Percentiles rank a stretch among this genome's conserved stretches.
These are phyloP conservation scores for Alternaria sp. DNA, from an alignment of 2,329 filamentous ascomycete species.

Conservation along the genomic window DNA sequence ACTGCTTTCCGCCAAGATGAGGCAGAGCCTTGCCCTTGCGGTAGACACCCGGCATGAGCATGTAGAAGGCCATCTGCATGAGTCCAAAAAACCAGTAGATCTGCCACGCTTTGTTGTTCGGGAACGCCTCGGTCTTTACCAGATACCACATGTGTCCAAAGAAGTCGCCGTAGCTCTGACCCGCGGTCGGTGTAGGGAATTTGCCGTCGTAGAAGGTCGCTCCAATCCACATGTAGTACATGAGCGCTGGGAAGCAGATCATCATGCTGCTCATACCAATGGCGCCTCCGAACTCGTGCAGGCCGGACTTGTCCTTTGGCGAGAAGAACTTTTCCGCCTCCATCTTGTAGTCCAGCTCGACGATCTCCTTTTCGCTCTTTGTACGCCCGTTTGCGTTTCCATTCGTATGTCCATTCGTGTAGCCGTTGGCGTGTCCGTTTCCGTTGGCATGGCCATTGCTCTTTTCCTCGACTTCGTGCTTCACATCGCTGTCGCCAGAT, in stretches of 20 bases:
- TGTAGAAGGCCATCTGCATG: constrained; percentile 82
- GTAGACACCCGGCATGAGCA: constrained; percentile 84
- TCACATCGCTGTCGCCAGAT: constrained; percentile 3
- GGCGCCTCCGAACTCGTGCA: constrained; percentile 86
- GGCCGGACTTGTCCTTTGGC: constrained; percentile 54
- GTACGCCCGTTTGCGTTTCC: constrained; percentile 43
- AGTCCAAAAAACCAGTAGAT: constrained; percentile 96
- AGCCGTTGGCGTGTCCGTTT: constrained; percentile 30
- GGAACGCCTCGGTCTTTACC: constrained; percentile 84
- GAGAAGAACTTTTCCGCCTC: constrained; percentile 47
- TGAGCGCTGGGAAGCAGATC: constrained; percentile 88
- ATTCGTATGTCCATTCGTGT: constrained; percentile 28
- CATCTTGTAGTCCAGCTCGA: constrained; percentile 22
- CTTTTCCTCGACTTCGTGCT: constrained; percentile 30
- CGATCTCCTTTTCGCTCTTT: constrained; percentile 30
- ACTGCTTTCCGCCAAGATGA: constrained; percentile 81
- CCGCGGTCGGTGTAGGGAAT: constrained; percentile 70
- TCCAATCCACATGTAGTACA: constrained; percentile 99
- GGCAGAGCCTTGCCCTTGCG: constrained; percentile 86
- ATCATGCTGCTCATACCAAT: constrained; percentile 84
- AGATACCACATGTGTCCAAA: constrained; percentile 71
- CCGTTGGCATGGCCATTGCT: constrained; percentile 45
- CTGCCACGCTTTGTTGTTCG: constrained; percentile 79
- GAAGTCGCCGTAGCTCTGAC: constrained; percentile 75
- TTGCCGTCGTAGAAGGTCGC: constrained; percentile 90